Evolutionary conservation across 345 rosid species (phyloP).

Genomic region (Adansonia digitata): DNA sequence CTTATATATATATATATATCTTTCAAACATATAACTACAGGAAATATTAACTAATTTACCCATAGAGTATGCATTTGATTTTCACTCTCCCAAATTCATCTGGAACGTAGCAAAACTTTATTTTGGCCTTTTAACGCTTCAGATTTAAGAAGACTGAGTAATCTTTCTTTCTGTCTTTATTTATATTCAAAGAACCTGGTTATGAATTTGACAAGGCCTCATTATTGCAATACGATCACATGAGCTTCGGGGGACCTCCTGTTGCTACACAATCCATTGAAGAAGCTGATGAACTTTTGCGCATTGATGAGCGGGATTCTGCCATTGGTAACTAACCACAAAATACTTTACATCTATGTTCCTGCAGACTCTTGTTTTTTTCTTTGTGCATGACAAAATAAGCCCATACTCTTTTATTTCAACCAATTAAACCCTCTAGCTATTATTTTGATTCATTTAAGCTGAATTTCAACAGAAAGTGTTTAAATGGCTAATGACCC

Average conservation of each 20-base stretch:
- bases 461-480: neutral
- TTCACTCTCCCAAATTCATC: neutral
- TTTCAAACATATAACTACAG: no score
- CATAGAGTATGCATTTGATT: no score
- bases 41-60: no score
- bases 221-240: constrained; percentile 75
- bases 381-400: neutral
- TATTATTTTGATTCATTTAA: neutral
- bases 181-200: constrained; percentile 17
- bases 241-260: constrained; percentile 97
- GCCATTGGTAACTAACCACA: constrained; percentile 50
- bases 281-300: constrained; percentile 75
- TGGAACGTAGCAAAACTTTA: neutral
- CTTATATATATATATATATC: no score
- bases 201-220: constrained; percentile 74
- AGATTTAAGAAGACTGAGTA: neutral
- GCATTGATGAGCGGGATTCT: constrained; percentile 56
- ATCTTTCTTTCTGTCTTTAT: neutral
- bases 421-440: neutral
- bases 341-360: neutral
- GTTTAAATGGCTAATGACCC: neutral
- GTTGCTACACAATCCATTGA: constrained; percentile 61
- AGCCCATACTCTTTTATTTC: neutral
- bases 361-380: neutral
- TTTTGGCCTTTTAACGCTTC: neutral